Conservation (phyloP, 2,329 filamentous ascomycete species). For the Coleophoma eucalyptorum region DNA sequence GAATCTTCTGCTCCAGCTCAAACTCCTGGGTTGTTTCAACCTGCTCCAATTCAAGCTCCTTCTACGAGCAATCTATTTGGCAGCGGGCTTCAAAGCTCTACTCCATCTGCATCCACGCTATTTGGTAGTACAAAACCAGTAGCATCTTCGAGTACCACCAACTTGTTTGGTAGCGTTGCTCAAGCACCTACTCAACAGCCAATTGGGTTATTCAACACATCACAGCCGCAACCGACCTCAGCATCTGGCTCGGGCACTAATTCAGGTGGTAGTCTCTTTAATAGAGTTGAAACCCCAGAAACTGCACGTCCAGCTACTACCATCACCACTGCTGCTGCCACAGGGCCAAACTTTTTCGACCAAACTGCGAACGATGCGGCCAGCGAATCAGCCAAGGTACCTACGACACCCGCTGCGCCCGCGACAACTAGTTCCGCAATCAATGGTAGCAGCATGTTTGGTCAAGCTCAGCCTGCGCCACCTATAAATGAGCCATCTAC, state of each 20-base stretch:
- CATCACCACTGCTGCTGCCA: background rate
- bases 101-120: background rate
- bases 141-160: background rate
- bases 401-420: too few relatives aligned
- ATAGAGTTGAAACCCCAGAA: constrained; percentile 1
- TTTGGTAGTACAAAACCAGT: background rate
- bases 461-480: constrained; percentile 12
- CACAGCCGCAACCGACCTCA: too few relatives aligned
- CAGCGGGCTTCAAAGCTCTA: constrained; percentile 1
- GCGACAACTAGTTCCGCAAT: too few relatives aligned
- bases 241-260: too few relatives aligned
- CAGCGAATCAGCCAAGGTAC: too few relatives aligned
- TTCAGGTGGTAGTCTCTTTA: background rate
- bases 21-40: background rate
- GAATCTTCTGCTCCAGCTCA: too few relatives aligned
- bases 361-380: background rate
- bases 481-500: constrained; percentile 9
- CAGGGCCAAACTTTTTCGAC: constrained; percentile 3
- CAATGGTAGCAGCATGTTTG: constrained; percentile 6
- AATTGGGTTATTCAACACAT: background rate
- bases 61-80: constrained; percentile 7
- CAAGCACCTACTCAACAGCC: constrained; percentile 1
- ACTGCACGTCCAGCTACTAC: too few relatives aligned
- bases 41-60: constrained; percentile 1
- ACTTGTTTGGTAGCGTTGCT: constrained; percentile 7